Evolutionary conservation across 768 basidiomycete species (phyloP).

Genomic region (Russula earlei): DNA sequence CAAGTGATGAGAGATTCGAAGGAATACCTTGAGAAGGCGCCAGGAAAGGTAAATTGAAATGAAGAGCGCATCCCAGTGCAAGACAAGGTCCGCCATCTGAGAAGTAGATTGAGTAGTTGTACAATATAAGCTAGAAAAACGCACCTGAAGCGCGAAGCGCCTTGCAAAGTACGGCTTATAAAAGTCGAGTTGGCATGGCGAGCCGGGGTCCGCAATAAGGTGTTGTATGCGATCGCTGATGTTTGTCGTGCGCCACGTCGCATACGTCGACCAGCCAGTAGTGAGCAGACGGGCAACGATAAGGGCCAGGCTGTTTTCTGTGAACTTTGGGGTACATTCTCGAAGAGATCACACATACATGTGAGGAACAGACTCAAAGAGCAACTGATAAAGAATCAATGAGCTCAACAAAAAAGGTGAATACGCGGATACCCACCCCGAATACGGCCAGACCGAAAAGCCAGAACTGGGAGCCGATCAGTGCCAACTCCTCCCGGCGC

Average conservation of each 20-base stretch:
- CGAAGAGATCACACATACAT: slow-evolving; percentile 28
- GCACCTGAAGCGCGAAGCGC: slow-evolving; percentile 36
- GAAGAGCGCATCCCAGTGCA: slow-evolving; percentile 36
- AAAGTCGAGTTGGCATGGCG: slow-evolving; percentile 42
- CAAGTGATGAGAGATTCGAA: background rate
- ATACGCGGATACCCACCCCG: slow-evolving; percentile 6
- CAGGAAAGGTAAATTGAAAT: slow-evolving; percentile 37
- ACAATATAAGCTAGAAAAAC: background rate
- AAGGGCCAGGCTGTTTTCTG: slow-evolving; percentile 35
- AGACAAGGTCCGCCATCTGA: slow-evolving; percentile 41
- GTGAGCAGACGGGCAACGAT: slow-evolving; percentile 38
- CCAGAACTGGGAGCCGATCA: slow-evolving; percentile 19
- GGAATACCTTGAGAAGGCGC: slow-evolving; percentile 34
- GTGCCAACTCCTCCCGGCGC: slow-evolving; percentile 12
- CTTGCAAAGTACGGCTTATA: slow-evolving; percentile 36
- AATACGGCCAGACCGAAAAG: slow-evolving; percentile 18
- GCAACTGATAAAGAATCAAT: slow-evolving; percentile 24
- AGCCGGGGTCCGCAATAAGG: slow-evolving; percentile 31
- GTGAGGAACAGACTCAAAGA: slow-evolving; percentile 46
- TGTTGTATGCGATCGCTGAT: slow-evolving; percentile 29
- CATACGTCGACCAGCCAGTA: slow-evolving; percentile 43
- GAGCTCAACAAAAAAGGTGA: background rate
- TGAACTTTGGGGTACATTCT: background rate
- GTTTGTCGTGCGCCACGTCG: slow-evolving; percentile 37
- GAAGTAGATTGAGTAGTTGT: background rate